Evolutionary conservation across 352 stramenopile genomes (phyloP).

Genomic region (Saprolegnia parasitica): DNA sequence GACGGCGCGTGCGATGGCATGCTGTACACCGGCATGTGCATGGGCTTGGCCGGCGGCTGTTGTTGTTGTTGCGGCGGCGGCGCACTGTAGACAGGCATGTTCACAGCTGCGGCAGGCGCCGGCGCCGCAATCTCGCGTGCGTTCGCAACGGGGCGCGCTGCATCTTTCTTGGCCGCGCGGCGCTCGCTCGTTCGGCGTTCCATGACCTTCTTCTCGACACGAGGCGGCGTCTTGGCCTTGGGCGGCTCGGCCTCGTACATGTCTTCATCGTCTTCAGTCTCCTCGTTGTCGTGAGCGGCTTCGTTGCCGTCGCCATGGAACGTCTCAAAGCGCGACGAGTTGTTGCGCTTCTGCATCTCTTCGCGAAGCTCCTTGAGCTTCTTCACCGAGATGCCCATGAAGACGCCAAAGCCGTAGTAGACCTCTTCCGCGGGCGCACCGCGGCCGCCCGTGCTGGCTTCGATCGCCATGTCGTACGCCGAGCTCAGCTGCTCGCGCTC

Average conservation of each 20-base stretch:
- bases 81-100: neutral
- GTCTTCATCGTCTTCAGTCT: conserved; percentile 8
- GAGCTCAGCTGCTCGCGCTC: conserved; percentile 27
- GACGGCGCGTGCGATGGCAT: neutral
- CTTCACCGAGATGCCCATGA: conserved; percentile 79
- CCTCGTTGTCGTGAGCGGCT: conserved; percentile 11
- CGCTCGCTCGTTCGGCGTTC: conserved; percentile 2
- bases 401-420: conserved; percentile 86
- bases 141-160: neutral
- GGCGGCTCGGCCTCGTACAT: neutral
- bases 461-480: conserved; percentile 27
- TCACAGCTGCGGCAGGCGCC: no score
- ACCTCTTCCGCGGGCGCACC: conserved; percentile 52
- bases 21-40: neutral
- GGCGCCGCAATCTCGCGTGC: neutral
- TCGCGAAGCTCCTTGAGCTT: conserved; percentile 71
- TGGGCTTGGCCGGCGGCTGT: neutral
- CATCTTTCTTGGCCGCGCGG: conserved; percentile 13
- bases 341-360: conserved; percentile 38
- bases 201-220: conserved; percentile 3
- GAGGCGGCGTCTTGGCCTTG: neutral
- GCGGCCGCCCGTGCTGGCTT: neutral
- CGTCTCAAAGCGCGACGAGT: conserved; percentile 24
- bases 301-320: conserved; percentile 13
- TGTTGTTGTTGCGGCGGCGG: neutral